Percentiles rank a stretch among this genome's conserved stretches.
These are phyloP conservation scores for Talaromyces verruculosus DNA, from an alignment of 2,329 filamentous ascomycete species.

Conservation along the genomic window DNA sequence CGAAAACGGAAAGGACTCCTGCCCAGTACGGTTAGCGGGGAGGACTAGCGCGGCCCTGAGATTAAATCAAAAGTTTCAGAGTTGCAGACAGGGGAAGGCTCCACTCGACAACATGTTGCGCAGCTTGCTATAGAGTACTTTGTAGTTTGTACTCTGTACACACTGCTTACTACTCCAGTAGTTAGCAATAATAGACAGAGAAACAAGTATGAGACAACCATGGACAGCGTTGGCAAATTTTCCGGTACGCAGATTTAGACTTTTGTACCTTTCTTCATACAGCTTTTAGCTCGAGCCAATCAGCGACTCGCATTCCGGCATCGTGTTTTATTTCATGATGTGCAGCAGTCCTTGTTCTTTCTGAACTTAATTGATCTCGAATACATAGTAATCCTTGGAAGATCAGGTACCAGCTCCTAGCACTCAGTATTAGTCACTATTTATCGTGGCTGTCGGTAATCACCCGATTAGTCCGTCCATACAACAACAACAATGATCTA, in stretches of 20 bases:
- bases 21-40: neutral
- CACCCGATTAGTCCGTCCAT: constrained; percentile 7
- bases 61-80: constrained; percentile 8
- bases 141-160: too few relatives aligned
- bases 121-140: too few relatives aligned
- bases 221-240: neutral
- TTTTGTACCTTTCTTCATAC: constrained; percentile 7
- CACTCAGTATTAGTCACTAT: neutral
- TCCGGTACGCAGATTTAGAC: neutral
- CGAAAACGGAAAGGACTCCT: constrained; percentile 4
- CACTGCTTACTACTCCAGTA: too few relatives aligned
- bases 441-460: neutral
- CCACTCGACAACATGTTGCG: neutral
- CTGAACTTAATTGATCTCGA: neutral
- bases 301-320: neutral
- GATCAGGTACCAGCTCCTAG: neutral
- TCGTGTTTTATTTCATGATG: constrained; percentile 2
- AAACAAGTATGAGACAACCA: too few relatives aligned
- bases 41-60: neutral
- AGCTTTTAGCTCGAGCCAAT: constrained; percentile 3
- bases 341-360: neutral
- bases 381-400: neutral
- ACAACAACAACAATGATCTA: neutral
- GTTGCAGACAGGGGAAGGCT: neutral
- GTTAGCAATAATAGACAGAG: too few relatives aligned